Conservation (phyloP, 179 eudicot species). For the Heliamphora pulchella region DNA sequence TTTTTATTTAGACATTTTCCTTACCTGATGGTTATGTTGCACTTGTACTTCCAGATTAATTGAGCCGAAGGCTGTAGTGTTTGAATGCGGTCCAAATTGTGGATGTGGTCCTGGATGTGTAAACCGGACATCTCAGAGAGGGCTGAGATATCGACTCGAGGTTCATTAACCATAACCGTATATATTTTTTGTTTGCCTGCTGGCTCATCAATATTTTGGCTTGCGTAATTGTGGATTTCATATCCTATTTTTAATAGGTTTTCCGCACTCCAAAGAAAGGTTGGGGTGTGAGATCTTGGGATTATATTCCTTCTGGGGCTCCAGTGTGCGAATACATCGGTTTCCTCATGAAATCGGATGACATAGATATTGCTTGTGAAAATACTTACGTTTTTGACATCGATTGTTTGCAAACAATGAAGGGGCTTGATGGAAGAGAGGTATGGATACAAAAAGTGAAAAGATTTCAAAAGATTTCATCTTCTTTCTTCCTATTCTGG, state of each 20-base stretch:
- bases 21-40: conserved; percentile 5
- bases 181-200: no score
- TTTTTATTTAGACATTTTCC: not conserved
- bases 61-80: conserved; percentile 81
- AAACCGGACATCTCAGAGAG: conserved; percentile 66
- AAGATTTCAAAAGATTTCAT: not conserved
- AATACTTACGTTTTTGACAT: conserved; percentile 71
- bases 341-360: conserved; percentile 54
- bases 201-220: no score
- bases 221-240: no score
- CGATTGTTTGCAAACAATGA: conserved; percentile 90
- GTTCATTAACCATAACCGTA: conserved; percentile 23
- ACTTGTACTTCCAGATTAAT: conserved; percentile 41
- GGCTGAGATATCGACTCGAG: conserved; percentile 71
- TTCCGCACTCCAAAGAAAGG: conserved; percentile 85
- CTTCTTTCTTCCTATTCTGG: not conserved
- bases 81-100: conserved; percentile 91
- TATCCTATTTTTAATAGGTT: conserved; percentile 36
- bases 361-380: conserved; percentile 52
- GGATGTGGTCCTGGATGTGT: conserved; percentile 72
- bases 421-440: conserved; percentile 90
- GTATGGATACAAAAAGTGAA: conserved; percentile 23
- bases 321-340: conserved; percentile 81
- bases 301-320: conserved; percentile 77
- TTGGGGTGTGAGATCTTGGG: conserved; percentile 98